These are phyloP conservation scores for Sclerotinia subarctica DNA, from an alignment of 2,329 filamentous ascomycete genomes.

Conservation along the genomic window DNA sequence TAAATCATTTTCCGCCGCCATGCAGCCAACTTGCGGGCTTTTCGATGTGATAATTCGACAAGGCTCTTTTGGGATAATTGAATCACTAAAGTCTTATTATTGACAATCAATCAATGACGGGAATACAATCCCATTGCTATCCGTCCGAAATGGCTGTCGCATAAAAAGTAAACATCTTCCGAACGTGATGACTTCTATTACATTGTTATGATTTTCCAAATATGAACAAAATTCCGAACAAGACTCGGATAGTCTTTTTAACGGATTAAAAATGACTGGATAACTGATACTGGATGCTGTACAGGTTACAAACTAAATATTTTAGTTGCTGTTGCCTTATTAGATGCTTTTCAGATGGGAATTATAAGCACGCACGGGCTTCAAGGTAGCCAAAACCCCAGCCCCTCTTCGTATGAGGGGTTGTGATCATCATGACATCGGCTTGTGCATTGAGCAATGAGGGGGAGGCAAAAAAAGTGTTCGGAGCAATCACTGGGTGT, in stretches of 20 bases:
- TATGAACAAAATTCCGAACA: neutral
- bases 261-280: neutral
- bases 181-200: neutral
- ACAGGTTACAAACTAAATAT: neutral
- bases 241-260: too few species aligned
- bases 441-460: constrained; percentile 9
- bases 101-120: neutral
- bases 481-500: neutral
- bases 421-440: neutral
- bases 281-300: neutral
- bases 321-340: constrained; percentile 3
- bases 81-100: neutral
- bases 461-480: constrained; percentile 4
- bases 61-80: neutral
- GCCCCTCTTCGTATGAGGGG: constrained; percentile 9
- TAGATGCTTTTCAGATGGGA: neutral
- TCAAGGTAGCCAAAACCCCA: neutral
- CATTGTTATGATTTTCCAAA: neutral
- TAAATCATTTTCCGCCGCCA: neutral
- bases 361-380: neutral
- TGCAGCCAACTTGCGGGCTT: constrained; percentile 3
- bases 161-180: neutral
- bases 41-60: neutral
- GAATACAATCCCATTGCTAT: neutral
- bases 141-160: neutral